A percentile compares a stretch with the other conserved stretches of the same genome.
Evolutionary conservation across 306 rosid genomes (phyloP).

Genomic region (Arachis hypogaea): DNA sequence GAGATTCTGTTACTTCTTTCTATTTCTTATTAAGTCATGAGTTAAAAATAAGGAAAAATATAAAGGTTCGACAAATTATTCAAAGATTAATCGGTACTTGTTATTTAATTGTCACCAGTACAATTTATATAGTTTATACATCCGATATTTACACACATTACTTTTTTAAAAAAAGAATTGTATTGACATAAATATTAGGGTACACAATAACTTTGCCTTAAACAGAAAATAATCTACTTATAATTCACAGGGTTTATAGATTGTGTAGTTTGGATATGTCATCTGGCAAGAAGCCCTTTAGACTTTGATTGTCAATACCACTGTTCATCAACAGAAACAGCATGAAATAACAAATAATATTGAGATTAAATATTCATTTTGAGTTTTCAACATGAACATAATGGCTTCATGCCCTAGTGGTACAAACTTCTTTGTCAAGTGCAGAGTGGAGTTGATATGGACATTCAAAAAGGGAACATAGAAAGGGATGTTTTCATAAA

Average conservation of each 20-base stretch:
- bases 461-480: conserved; percentile 7
- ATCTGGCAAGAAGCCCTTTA: conserved; percentile 75
- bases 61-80: conserved; percentile 4
- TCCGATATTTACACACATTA: background rate
- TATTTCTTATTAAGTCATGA: conserved; percentile 16
- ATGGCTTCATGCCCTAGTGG: conserved; percentile 24
- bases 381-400: conserved; percentile 10
- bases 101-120: background rate
- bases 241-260: conserved; percentile 80
- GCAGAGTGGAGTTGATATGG: conserved; percentile 18
- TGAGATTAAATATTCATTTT: conserved; percentile 35
- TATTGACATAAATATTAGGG: conserved; percentile 32
- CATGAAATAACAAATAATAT: conserved; percentile 42
- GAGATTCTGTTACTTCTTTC: conserved; percentile 3
- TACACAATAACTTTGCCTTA: conserved; percentile 14
- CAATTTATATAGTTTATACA: conserved; percentile 14
- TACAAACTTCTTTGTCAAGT: conserved; percentile 16
- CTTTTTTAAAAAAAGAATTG: background rate
- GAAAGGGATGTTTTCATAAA: conserved; percentile 26
- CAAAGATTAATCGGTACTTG: conserved; percentile 13
- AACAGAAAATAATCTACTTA: conserved; percentile 21
- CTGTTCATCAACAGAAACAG: conserved; percentile 59
- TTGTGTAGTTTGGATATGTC: conserved; percentile 75
- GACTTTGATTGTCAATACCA: conserved; percentile 91
- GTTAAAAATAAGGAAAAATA: background rate